Percentiles rank a stretch among this genome's conserved stretches.
Conservation (phyloP, 345 rosid genomes). For the Linum trigynum region DNA sequence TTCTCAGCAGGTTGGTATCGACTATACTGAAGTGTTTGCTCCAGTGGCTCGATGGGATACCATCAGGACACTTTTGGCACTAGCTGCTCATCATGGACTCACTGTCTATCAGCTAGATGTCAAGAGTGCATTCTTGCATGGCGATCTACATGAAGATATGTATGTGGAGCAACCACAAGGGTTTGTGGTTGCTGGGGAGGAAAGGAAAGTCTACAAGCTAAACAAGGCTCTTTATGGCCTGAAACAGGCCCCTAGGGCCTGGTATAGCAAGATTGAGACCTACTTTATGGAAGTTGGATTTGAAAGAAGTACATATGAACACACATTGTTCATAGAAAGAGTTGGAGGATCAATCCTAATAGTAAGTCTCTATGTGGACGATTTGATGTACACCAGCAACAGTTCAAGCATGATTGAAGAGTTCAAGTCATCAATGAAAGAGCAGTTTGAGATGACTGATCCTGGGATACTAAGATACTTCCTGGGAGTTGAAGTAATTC, state of each 20-base stretch:
- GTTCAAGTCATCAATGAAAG: background rate
- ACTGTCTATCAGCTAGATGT: background rate
- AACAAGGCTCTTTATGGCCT: background rate
- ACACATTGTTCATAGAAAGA: background rate
- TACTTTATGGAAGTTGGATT: background rate
- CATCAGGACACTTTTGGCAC: background rate
- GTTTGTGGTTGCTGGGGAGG: background rate
- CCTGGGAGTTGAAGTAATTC: background rate
- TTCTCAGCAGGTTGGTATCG: background rate
- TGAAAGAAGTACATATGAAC: background rate
- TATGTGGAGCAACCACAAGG: background rate
- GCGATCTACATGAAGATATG: background rate
- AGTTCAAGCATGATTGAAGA: background rate
- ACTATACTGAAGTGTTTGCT: background rate
- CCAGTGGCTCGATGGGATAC: background rate
- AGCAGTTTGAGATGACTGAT: background rate
- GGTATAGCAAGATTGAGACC: background rate
- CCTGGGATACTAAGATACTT: background rate
- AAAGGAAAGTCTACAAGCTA: background rate
- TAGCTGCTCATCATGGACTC: background rate
- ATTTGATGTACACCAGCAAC: background rate
- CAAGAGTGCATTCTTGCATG: background rate
- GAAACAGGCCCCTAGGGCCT: background rate
- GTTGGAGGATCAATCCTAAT: background rate
- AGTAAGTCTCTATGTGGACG: background rate